Evolutionary conservation across 495 filamentous ascomycete genomes (phyloP).

Genomic region (Bombardia bombarda): DNA sequence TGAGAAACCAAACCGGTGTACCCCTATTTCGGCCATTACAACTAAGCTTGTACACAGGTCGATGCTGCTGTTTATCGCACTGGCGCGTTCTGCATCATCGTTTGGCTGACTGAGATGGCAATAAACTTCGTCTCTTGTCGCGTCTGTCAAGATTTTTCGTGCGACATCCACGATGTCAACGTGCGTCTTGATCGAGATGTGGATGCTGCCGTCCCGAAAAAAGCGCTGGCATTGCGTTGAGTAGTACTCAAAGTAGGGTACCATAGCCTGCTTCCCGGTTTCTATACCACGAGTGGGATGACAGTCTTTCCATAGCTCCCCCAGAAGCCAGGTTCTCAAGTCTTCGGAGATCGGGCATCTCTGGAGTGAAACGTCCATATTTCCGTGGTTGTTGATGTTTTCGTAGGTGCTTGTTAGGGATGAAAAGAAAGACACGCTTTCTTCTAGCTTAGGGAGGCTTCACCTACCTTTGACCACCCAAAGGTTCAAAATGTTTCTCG

Average conservation of each 20-base stretch:
- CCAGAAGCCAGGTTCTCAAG: background rate
- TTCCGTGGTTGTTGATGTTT: too few species aligned
- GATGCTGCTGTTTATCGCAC: background rate
- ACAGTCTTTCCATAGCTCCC: constrained; percentile 1
- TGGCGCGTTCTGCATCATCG: background rate
- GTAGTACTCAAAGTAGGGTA: constrained; percentile 5
- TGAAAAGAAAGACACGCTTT: too few species aligned
- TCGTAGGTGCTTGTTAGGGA: background rate
- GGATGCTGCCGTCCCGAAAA: background rate
- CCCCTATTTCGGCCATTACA: constrained; percentile 4
- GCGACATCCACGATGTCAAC: constrained; percentile 1
- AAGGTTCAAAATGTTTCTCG: too few species aligned
- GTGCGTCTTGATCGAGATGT: constrained; percentile 3
- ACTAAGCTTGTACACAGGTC: constrained; percentile 6
- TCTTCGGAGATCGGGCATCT: constrained; percentile 1
- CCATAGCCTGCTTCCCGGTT: too few species aligned
- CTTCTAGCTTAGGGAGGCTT: too few species aligned
- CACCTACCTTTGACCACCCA: too few species aligned
- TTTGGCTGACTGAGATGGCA: background rate
- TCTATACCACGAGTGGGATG: too few species aligned
- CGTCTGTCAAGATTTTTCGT: background rate
- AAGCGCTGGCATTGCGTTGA: constrained; percentile 1
- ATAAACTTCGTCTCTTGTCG: background rate
- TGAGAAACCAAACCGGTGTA: background rate
- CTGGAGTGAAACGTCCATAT: too few species aligned